A percentile compares a stretch with the other conserved stretches of the same genome.
These are phyloP conservation scores for Fusarium succisae DNA, from an alignment of 2,329 filamentous ascomycete species.

Conservation along the genomic window DNA sequence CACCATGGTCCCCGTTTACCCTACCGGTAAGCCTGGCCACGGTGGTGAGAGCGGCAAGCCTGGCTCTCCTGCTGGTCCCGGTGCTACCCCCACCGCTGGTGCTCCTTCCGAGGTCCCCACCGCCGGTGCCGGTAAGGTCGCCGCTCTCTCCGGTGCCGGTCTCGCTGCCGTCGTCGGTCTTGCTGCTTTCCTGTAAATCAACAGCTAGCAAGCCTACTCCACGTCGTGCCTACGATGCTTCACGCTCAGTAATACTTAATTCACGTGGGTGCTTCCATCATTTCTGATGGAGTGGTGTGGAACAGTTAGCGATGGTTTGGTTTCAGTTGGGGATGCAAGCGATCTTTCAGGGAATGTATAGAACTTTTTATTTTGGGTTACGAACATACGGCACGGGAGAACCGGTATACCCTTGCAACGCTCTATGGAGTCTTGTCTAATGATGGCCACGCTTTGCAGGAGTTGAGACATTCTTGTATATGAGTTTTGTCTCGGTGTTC, in stretches of 20 bases:
- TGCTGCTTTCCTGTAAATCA: conserved; percentile 68
- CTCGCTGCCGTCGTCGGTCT: conserved; percentile 69
- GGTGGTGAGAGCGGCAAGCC: conserved; percentile 18
- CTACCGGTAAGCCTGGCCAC: conserved; percentile 28
- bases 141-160: conserved; percentile 65
- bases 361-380: conserved; percentile 46
- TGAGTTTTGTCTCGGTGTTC: conserved; percentile 43
- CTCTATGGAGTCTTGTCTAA: conserved; percentile 46
- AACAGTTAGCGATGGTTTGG: conserved; percentile 44
- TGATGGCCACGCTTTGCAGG: conserved; percentile 46
- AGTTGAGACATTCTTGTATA: conserved; percentile 43
- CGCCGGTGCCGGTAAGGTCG: conserved; percentile 65
- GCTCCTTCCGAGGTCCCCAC: conserved; percentile 55
- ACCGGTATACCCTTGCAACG: conserved; percentile 44
- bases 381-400: conserved; percentile 49
- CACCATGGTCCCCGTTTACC: conserved; percentile 38
- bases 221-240: conserved; percentile 53
- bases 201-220: conserved; percentile 47
- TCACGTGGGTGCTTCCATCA: conserved; percentile 49
- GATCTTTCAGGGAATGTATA: conserved; percentile 48
- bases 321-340: conserved; percentile 34
- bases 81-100: conserved; percentile 44
- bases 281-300: conserved; percentile 48
- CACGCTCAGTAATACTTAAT: conserved; percentile 54
- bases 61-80: conserved; percentile 17